phyloP scores from a whole-genome alignment of 2,329 filamentous ascomycete genomes.

The Rutstroemia sp. region DNA sequence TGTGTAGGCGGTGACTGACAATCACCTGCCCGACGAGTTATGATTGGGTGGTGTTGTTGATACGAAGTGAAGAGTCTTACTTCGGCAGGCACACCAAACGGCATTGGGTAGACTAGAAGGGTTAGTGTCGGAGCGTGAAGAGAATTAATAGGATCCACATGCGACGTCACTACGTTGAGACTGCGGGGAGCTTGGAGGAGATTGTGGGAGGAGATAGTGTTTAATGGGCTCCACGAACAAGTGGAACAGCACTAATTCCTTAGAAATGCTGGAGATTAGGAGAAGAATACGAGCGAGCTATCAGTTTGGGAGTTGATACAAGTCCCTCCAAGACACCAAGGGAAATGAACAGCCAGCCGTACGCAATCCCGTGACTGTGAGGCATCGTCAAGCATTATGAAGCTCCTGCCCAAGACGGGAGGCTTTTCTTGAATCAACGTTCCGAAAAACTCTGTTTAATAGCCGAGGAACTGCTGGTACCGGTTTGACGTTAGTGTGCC shows the following conservation, averaged over 20 bases:
- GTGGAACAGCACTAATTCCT: not conserved
- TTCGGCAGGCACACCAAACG: not conserved
- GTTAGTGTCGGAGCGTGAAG: not conserved
- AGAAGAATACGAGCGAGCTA: too few relatives aligned
- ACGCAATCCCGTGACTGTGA: not conserved
- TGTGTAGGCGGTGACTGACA: not conserved
- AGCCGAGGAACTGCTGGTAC: not conserved
- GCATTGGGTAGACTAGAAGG: not conserved
- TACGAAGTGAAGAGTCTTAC: not conserved
- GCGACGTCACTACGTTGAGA: conserved; percentile 2
- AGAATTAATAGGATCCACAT: not conserved
- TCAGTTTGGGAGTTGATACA: too few relatives aligned
- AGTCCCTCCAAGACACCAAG: too few relatives aligned
- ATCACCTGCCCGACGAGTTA: not conserved
- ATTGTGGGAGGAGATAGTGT: not conserved
- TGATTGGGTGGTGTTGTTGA: not conserved
- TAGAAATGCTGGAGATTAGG: too few relatives aligned
- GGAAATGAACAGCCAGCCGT: too few relatives aligned
- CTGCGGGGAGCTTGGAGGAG: not conserved
- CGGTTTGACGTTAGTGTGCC: not conserved
- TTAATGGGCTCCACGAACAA: not conserved
- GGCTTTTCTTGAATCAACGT: not conserved
- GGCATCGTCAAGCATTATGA: not conserved
- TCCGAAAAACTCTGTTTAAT: not conserved
- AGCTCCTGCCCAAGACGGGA: not conserved